Percentiles rank a stretch among this genome's conserved stretches.
Evolutionary conservation across 208 protist genomes (phyloP).

Genomic region (Trypanosoma platydactyli): DNA sequence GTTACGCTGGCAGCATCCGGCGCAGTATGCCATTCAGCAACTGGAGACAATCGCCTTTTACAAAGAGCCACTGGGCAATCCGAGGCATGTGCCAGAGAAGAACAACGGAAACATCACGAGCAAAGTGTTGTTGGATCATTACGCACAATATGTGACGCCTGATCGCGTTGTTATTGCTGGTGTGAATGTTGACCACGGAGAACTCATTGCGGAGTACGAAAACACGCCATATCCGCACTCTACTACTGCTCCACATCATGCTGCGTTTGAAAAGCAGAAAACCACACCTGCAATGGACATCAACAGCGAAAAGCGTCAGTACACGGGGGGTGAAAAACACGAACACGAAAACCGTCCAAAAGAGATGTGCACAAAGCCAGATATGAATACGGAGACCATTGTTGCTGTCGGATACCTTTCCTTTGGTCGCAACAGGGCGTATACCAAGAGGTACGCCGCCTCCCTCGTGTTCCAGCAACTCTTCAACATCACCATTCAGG

Average conservation of each 20-base stretch:
- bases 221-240: constrained; percentile 79
- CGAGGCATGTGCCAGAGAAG: constrained; percentile 72
- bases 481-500: constrained; percentile 61
- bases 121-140: constrained; percentile 76
- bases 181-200: constrained; percentile 86
- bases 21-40: constrained; percentile 72
- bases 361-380: constrained; percentile 83
- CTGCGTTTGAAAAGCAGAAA: constrained; percentile 32
- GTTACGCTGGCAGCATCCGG: constrained; percentile 75
- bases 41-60: constrained; percentile 89
- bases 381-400: constrained; percentile 84
- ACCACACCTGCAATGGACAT: constrained; percentile 25
- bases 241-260: constrained; percentile 62
- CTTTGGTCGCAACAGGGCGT: constrained; percentile 54
- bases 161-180: constrained; percentile 82
- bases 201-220: constrained; percentile 86
- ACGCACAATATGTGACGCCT: constrained; percentile 70
- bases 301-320: constrained; percentile 62
- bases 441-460: constrained; percentile 69
- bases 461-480: constrained; percentile 65
- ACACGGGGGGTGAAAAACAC: constrained; percentile 75
- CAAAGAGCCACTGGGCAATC: constrained; percentile 84
- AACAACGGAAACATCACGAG: constrained; percentile 69
- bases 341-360: constrained; percentile 87
- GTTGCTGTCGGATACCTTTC: constrained; percentile 81